A percentile compares a stretch with the other conserved stretches of the same genome.
phyloP scores from a whole-genome alignment of 345 rosid species.

The Murraya paniculata region DNA sequence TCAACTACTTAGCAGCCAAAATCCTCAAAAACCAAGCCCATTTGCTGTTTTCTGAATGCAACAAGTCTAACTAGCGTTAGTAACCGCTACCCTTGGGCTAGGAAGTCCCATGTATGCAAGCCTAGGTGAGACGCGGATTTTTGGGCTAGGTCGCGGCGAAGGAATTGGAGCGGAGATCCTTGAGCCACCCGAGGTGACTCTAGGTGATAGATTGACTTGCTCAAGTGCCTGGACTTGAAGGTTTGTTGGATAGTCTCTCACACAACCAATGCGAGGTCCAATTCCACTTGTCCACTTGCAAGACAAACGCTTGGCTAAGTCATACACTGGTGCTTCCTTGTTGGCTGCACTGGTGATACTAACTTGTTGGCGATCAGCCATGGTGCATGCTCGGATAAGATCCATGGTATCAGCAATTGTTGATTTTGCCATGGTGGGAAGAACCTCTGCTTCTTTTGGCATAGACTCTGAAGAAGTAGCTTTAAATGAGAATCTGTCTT shows the following conservation, averaged over 20 bases:
- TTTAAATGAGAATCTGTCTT: constrained; percentile 41
- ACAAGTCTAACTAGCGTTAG: neutral
- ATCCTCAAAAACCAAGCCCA: neutral
- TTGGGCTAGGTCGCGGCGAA: constrained; percentile 48
- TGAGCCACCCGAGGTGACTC: constrained; percentile 27
- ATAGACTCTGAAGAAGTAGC: constrained; percentile 19
- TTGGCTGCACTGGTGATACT: constrained; percentile 18
- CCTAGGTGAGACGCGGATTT: constrained; percentile 41
- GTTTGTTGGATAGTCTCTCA: constrained; percentile 67
- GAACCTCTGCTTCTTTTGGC: constrained; percentile 9
- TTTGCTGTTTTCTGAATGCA: neutral
- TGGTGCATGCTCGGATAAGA: neutral
- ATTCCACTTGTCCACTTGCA: constrained; percentile 75
- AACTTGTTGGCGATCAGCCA: neutral
- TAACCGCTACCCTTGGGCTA: constrained; percentile 31
- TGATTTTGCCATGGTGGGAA: neutral
- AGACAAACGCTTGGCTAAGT: constrained; percentile 44
- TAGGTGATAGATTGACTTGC: constrained; percentile 61
- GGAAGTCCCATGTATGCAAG: constrained; percentile 56
- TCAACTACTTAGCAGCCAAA: neutral
- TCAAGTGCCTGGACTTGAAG: constrained; percentile 57
- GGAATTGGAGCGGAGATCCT: constrained; percentile 32
- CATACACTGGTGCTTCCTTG: constrained; percentile 32
- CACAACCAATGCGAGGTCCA: constrained; percentile 73
- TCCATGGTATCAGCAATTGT: neutral